Evolutionary conservation across 106 monocot species (phyloP), one percentile per base, ranked within the genome.

Genomic region (Iris macrosiphon): DNA sequence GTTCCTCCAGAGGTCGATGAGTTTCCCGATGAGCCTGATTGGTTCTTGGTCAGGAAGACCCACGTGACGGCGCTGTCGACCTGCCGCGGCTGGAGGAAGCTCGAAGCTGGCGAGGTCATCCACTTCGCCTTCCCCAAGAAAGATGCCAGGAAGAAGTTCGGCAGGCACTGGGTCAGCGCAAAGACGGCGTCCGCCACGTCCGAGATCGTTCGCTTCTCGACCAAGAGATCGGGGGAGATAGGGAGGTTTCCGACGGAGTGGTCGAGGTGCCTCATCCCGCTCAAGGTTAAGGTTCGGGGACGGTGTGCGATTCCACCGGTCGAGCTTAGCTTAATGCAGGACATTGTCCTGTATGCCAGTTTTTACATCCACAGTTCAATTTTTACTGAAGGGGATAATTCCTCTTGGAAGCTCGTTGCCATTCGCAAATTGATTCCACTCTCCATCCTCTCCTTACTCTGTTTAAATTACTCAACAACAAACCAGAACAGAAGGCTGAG

Each of bases 331-430:
- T 62, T 93, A 27, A 80, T 93, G 88, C 69, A 77, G 57, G 83
- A 83, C 16, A 78, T 88, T 58, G 22, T 70, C 12, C 35, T 93
- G 21, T 75, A 84, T 73, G 72, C 75, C 18, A 88, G 93, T 52
- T 77, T 93, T 52, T 93, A 93, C 41, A 84, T 93, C 27, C 80
- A 93, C 24, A 61, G 56, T 18, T 93, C 93, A 23, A 57, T 93
- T 30, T 88, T 93, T 51, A 66, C 72, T 1, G 68, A 60, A 38
- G 76, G 72, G 2, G 72, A 69, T 49, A 78, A 74, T 17, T 76
- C 70, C 7, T 75, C 68, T 7, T 88, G 73, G 61, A 77, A 74
- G 44, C 61, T 77, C 2, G 55, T 44, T n/a, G 50, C 72, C 46
- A 75, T 4, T 54, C 70, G 19, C 43, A 51, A 17, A 9, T 63